Evolutionary conservation across 2,329 filamentous ascomycete genomes (phyloP).

Genomic region (Curvularia spicifera): DNA sequence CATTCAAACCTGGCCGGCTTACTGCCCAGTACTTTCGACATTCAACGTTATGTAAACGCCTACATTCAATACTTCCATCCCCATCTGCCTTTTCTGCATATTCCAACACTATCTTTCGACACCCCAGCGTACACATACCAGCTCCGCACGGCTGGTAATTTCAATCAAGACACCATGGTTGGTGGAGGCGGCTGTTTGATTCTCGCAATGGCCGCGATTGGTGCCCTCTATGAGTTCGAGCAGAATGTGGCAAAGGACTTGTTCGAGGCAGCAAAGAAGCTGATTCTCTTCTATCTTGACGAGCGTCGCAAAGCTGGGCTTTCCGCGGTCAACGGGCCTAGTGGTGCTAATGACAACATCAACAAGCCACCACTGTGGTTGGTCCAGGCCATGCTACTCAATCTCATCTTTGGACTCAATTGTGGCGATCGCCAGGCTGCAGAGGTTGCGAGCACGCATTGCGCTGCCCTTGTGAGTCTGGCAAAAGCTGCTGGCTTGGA

Average conservation of each 20-base stretch:
- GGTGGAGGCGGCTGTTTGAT: conserved; percentile 87
- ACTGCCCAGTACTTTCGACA: conserved; percentile 80
- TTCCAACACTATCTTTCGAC: conserved; percentile 90
- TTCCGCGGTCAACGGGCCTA: conserved; percentile 62
- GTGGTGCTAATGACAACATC: conserved; percentile 62
- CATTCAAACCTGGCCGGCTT: conserved; percentile 57
- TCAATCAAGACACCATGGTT: conserved; percentile 62
- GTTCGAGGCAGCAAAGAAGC: conserved; percentile 92
- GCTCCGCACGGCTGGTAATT: conserved; percentile 63
- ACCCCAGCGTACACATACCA: conserved; percentile 69
- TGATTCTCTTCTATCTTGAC: conserved; percentile 92
- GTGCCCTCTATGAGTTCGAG: conserved; percentile 87
- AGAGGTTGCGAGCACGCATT: conserved; percentile 92
- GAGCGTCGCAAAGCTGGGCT: conserved; percentile 87
- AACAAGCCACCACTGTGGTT: conserved; percentile 87
- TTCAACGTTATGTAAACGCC: conserved; percentile 87
- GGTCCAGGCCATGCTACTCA: conserved; percentile 95
- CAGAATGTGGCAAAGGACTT: conserved; percentile 79
- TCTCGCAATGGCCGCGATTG: conserved; percentile 85
- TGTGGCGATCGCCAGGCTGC: conserved; percentile 89
- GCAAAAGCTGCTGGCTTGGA: conserved; percentile 85
- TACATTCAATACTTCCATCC: conserved; percentile 94
- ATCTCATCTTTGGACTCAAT: conserved; percentile 94
- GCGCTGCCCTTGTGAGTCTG: conserved; percentile 86
- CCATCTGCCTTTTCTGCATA: conserved; percentile 91